Evolutionary conservation across 768 basidiomycete genomes (phyloP).

Genomic region (Suillus discolor): DNA sequence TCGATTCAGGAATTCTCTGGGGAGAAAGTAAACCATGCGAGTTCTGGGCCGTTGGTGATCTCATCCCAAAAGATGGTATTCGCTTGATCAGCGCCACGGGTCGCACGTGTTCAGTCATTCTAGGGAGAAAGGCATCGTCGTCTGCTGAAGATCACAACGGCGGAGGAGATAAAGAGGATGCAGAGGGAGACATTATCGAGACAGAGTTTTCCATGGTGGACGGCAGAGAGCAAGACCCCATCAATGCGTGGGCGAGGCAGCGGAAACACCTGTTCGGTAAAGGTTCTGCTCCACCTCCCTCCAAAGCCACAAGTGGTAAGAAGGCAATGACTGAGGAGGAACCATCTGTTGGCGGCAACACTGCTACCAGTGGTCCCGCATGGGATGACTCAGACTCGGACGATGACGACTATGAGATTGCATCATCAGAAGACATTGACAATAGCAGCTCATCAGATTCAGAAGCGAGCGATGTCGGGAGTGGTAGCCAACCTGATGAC

Average conservation of each 20-base stretch:
- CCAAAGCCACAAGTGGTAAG: conserved; percentile 9
- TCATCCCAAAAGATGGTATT: conserved; percentile 56
- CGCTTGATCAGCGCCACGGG: conserved; percentile 64
- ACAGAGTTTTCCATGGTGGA: conserved; percentile 76
- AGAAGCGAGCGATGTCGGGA: conserved; percentile 31
- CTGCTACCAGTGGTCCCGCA: conserved; percentile 25
- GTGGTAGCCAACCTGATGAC: conserved; percentile 27
- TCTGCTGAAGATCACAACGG: background rate
- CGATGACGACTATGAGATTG: conserved; percentile 37
- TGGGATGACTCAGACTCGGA: conserved; percentile 39
- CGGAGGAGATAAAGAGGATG: conserved; percentile 35
- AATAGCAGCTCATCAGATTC: conserved; percentile 43
- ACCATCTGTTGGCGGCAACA: conserved; percentile 8
- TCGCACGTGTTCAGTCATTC: conserved; percentile 63
- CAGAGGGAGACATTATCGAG: conserved; percentile 53
- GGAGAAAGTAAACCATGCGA: conserved; percentile 78
- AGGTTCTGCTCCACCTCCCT: background rate
- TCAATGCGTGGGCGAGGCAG: conserved; percentile 65
- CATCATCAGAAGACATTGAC: conserved; percentile 47
- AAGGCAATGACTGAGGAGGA: conserved; percentile 6
- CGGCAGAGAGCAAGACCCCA: conserved; percentile 63
- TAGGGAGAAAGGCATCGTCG: conserved; percentile 39
- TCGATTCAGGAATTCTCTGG: conserved; percentile 67
- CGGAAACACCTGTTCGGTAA: conserved; percentile 60
- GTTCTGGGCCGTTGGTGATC: conserved; percentile 67